phyloP scores from a whole-genome alignment of 805 yeast genomes.

The Sugiyamaella smithiae region DNA sequence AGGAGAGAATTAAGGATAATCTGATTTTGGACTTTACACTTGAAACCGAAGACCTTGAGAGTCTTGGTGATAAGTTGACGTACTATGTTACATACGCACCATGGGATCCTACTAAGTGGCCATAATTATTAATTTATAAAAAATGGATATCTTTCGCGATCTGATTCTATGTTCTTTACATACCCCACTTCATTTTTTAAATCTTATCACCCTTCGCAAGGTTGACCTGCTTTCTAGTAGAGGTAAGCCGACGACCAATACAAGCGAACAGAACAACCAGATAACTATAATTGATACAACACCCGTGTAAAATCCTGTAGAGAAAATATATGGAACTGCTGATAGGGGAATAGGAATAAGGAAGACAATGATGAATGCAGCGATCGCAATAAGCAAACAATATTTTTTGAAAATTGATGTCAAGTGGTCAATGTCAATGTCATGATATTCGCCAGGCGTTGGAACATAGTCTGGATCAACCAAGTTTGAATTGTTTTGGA shows the following conservation, averaged over 20 bases:
- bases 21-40: slow-evolving; percentile 48
- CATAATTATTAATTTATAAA: too few relatives aligned
- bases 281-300: background rate
- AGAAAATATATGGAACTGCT: background rate
- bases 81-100: slow-evolving; percentile 5
- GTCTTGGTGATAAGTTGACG: slow-evolving; percentile 4
- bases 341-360: background rate
- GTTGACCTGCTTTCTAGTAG: background rate
- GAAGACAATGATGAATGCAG: background rate
- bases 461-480: background rate
- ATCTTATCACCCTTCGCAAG: background rate
- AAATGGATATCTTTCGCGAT: too few relatives aligned
- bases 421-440: background rate
- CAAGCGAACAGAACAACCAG: background rate
- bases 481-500: too few relatives aligned
- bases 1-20: slow-evolving; percentile 54
- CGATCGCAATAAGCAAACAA: background rate
- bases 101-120: slow-evolving; percentile 14
- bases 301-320: background rate
- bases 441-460: background rate
- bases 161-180: too few relatives aligned
- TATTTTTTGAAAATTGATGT: background rate
- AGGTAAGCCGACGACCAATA: background rate
- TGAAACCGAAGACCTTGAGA: slow-evolving; percentile 30
- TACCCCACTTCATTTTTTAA: too few relatives aligned